A percentile compares a stretch with the other conserved stretches of the same genome.
phyloP scores from a whole-genome alignment of 139 green algal species.

The Chlamydomonas eustigma region DNA sequence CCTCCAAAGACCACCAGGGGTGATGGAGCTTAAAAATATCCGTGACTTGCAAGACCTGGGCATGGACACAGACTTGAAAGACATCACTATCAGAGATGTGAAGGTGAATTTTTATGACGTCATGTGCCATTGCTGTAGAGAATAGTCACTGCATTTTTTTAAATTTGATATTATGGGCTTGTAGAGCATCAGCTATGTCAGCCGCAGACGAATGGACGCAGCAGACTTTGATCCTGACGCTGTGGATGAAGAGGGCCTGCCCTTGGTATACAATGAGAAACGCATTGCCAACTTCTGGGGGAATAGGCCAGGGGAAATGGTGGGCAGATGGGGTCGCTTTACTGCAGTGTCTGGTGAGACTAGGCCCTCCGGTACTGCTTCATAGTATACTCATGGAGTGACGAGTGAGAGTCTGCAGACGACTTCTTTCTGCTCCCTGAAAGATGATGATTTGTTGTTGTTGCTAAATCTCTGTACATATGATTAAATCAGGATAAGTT shows the following conservation, averaged over 20 bases:
- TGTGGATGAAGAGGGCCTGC: slow-evolving; percentile 69
- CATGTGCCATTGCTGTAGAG: too few relatives aligned
- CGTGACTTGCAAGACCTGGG: background rate
- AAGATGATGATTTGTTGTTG: too few relatives aligned
- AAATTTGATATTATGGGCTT: too few relatives aligned
- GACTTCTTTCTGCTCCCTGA: too few relatives aligned
- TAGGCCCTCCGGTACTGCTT: background rate
- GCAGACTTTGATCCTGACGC: slow-evolving; percentile 61
- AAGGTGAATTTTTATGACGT: too few relatives aligned
- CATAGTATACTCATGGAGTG: too few relatives aligned
- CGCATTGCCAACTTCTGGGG: slow-evolving; percentile 65
- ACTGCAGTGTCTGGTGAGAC: slow-evolving; percentile 41
- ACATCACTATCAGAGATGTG: background rate
- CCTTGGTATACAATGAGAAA: slow-evolving; percentile 70
- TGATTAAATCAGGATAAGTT: too few relatives aligned
- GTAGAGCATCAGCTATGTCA: slow-evolving; percentile 63
- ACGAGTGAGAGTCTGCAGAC: too few relatives aligned
- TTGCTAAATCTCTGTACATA: too few relatives aligned
- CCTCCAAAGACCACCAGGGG: background rate
- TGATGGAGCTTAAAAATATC: background rate
- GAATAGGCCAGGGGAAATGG: slow-evolving; percentile 61
- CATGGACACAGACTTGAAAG: background rate
- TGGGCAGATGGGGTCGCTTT: slow-evolving; percentile 59
- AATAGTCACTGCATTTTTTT: too few relatives aligned
- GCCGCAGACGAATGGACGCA: slow-evolving; percentile 54